Base-by-base conservation (phyloP, 139 green algal species). In the Chlorella ohadii region DNA sequence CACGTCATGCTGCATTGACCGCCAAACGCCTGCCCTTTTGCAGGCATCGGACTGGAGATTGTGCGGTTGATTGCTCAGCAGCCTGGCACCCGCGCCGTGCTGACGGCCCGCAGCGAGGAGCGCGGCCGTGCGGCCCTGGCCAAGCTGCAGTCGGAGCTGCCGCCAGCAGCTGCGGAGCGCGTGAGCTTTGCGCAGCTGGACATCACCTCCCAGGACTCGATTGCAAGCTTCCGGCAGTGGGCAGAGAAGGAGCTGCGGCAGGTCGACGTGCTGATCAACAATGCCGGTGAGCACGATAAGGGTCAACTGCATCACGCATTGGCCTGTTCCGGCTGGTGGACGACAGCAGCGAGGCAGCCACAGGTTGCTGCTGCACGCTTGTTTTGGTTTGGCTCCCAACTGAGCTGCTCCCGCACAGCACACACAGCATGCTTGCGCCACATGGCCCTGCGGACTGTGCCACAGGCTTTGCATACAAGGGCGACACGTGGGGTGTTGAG, bases 391-490 rank as follows among this genome's bases (percentile, higher is more conserved):
- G n/a, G n/a, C n/a, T n/a, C n/a, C n/a, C n/a, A n/a, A n/a, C n/a
- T n/a, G n/a, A n/a, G n/a, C n/a, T n/a, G n/a, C n/a, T n/a, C n/a
- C n/a, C n/a, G n/a, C n/a, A n/a, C n/a, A n/a, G n/a, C n/a, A n/a
- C n/a, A n/a, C n/a, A n/a, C n/a, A n/a, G n/a, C n/a, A n/a, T n/a
- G n/a, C n/a, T n/a, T n/a, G n/a, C n/a, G n/a, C n/a, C n/a, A n/a
- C n/a, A n/a, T n/a, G n/a, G n/a, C 28, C 63, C 63, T 55, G 68
- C 16, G 23, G 5, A 6, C 28, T 56, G 34, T 31, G 4, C 51
- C 68, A 38, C 86, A 92, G 92, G 91, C 31, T 88, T 96, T 38
- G 93, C 93, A 0, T 95, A 91, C 89, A 95, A 96, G 83, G 92
- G 93, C 44, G 88, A 91, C 85, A 83, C 38, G 0, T 96, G 94